These are phyloP conservation scores for Leucocoprinus sp. DNA, from an alignment of 768 basidiomycete genomes.

Conservation along the genomic window DNA sequence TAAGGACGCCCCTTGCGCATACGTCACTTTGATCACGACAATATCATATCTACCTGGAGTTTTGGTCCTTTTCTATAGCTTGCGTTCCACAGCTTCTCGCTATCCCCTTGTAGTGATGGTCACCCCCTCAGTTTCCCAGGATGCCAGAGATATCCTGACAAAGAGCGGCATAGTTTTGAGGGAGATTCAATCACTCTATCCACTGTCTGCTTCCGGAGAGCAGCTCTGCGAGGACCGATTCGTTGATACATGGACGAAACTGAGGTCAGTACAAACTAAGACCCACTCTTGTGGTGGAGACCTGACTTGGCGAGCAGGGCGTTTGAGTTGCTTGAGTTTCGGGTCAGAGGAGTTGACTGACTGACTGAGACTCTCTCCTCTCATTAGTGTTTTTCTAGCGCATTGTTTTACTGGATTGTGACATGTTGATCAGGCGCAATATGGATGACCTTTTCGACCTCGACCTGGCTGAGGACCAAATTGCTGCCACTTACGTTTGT, in stretches of 20 bases:
- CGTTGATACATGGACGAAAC: slow-evolving; percentile 66
- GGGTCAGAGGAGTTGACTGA: slow-evolving; percentile 35
- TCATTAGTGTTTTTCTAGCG: slow-evolving; percentile 34
- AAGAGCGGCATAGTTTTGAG: slow-evolving; percentile 44
- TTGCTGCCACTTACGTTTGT: slow-evolving; percentile 86
- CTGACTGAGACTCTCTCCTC: background rate
- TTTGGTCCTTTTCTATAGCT: slow-evolving; percentile 50
- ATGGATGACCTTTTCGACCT: slow-evolving; percentile 74
- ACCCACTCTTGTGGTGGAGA: background rate
- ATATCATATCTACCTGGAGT: slow-evolving; percentile 57
- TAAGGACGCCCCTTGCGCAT: slow-evolving; percentile 44
- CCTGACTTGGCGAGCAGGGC: slow-evolving; percentile 24
- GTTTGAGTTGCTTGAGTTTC: slow-evolving; percentile 63
- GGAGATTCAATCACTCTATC: slow-evolving; percentile 54
- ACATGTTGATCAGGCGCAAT: slow-evolving; percentile 78
- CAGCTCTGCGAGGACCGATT: slow-evolving; percentile 44
- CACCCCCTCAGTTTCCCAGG: slow-evolving; percentile 46
- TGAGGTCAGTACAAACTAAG: slow-evolving; percentile 30
- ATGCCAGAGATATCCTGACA: slow-evolving; percentile 43
- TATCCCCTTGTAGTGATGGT: slow-evolving; percentile 81
- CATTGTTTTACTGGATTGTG: slow-evolving; percentile 75
- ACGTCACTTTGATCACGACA: slow-evolving; percentile 73
- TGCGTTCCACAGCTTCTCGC: slow-evolving; percentile 44
- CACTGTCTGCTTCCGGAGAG: slow-evolving; percentile 31
- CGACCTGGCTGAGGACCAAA: slow-evolving; percentile 54